phyloP scores from a whole-genome alignment of 2,329 filamentous ascomycete species.

The Talaromyces marneffei region DNA sequence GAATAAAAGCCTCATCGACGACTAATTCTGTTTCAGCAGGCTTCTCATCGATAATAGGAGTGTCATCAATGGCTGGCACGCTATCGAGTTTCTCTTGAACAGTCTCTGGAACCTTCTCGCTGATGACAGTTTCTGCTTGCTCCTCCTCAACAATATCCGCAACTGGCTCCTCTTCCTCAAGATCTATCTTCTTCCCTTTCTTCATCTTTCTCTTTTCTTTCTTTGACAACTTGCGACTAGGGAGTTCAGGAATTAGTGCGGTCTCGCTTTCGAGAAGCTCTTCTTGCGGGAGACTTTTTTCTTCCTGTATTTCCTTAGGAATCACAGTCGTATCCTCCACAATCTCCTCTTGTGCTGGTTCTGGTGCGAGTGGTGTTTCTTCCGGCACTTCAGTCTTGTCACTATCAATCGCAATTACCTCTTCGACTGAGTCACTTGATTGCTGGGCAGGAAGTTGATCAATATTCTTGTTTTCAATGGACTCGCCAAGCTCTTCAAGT shows the following conservation, averaged over 20 bases:
- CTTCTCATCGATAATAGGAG: not conserved
- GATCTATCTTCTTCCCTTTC: conserved; percentile 16
- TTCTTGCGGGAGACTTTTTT: not conserved
- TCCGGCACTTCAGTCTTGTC: not conserved
- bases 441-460: not conserved
- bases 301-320: not conserved
- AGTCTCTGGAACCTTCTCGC: not conserved
- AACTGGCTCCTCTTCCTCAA: conserved; percentile 5
- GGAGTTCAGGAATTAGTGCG: not conserved
- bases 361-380: not conserved
- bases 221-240: conserved; percentile 15
- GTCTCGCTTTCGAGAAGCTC: not conserved
- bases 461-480: not conserved
- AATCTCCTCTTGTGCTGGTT: not conserved
- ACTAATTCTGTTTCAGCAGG: not conserved
- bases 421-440: not conserved
- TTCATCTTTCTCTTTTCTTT: conserved; percentile 27
- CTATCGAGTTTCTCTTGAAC: not conserved
- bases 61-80: not conserved
- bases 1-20: not conserved
- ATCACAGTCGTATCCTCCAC: not conserved
- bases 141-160: not conserved
- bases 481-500: not conserved
- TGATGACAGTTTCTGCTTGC: not conserved
- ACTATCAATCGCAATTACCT: not conserved